These are phyloP conservation scores for Phyllosticta ampelicida DNA, from an alignment of 2,329 filamentous ascomycete genomes.

Conservation along the genomic window DNA sequence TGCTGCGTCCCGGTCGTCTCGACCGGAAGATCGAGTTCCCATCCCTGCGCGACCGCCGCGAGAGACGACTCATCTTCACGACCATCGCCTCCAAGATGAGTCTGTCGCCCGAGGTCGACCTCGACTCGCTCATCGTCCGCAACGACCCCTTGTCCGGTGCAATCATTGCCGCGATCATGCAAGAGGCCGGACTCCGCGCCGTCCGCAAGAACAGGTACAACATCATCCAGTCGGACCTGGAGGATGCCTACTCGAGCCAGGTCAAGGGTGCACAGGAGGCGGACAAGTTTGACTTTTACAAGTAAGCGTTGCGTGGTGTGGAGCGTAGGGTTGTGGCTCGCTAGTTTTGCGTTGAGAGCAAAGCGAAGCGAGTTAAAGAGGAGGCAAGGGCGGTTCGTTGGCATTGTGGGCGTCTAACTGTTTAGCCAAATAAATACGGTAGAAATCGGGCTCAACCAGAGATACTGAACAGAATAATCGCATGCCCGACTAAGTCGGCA, in stretches of 20 bases:
- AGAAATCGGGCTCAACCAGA: no score
- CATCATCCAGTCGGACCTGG: slow-evolving; percentile 93
- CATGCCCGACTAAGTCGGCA: no score
- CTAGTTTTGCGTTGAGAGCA: background rate
- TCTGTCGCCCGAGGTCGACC: slow-evolving; percentile 86
- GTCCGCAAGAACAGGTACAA: slow-evolving; percentile 98
- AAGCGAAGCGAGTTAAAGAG: background rate
- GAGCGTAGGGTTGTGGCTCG: background rate
- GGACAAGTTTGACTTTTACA: slow-evolving; percentile 64
- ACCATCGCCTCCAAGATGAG: slow-evolving; percentile 99
- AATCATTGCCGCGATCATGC: slow-evolving; percentile 97
- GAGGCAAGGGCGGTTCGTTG: background rate
- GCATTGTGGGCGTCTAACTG: background rate
- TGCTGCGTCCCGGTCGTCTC: slow-evolving; percentile 86
- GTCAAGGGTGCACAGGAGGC: slow-evolving; percentile 69
- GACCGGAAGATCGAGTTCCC: slow-evolving; percentile 99
- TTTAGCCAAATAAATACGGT: no score
- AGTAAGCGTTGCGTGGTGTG: slow-evolving; percentile 15
- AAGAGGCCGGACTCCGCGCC: slow-evolving; percentile 87
- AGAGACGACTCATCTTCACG: slow-evolving; percentile 90
- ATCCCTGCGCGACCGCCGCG: slow-evolving; percentile 82
- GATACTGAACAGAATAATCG: no score
- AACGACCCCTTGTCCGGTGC: slow-evolving; percentile 94
- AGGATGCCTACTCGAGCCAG: slow-evolving; percentile 94
- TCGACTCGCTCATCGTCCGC: slow-evolving; percentile 90